These are phyloP conservation scores for Penicillium diatomitis DNA, from an alignment of 495 filamentous ascomycete genomes.

Conservation along the genomic window DNA sequence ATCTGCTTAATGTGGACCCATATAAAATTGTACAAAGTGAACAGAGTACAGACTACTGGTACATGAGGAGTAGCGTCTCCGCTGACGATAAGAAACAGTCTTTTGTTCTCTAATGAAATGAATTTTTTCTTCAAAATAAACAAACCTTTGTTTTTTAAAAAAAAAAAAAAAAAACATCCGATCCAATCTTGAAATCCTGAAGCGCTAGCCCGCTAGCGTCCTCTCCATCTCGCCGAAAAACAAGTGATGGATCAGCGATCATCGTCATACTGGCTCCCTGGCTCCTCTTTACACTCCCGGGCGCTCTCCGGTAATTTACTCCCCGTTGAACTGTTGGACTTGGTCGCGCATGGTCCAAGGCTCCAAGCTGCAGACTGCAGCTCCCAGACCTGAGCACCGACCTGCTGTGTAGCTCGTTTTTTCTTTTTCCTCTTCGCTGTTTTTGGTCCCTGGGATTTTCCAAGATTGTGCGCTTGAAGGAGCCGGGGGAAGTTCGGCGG, in stretches of 20 bases:
- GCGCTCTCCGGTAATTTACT: conserved; percentile 4
- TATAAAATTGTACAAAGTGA: no score
- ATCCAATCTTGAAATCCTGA: no score
- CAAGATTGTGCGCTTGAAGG: neutral
- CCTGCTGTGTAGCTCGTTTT: neutral
- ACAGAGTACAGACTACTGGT: no score
- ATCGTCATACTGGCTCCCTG: neutral
- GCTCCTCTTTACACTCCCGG: conserved; percentile 2
- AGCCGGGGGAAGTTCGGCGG: neutral
- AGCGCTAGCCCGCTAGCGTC: neutral
- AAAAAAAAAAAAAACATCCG: no score
- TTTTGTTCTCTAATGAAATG: no score
- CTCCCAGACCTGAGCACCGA: neutral
- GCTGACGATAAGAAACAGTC: no score
- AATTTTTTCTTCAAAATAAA: no score
- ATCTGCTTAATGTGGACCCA: no score
- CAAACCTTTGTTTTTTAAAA: no score
- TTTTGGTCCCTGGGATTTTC: no score
- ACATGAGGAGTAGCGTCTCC: no score
- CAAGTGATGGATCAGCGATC: conserved; percentile 10
- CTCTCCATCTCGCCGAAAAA: neutral
- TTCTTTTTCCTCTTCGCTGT: no score
- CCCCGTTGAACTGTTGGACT: neutral
- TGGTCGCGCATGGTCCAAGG: neutral
- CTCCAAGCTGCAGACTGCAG: neutral